Percentiles rank a stretch among this genome's conserved stretches.
Conservation (phyloP, 1,284 basidiomycete species). For the Prillingera fragicola region DNA sequence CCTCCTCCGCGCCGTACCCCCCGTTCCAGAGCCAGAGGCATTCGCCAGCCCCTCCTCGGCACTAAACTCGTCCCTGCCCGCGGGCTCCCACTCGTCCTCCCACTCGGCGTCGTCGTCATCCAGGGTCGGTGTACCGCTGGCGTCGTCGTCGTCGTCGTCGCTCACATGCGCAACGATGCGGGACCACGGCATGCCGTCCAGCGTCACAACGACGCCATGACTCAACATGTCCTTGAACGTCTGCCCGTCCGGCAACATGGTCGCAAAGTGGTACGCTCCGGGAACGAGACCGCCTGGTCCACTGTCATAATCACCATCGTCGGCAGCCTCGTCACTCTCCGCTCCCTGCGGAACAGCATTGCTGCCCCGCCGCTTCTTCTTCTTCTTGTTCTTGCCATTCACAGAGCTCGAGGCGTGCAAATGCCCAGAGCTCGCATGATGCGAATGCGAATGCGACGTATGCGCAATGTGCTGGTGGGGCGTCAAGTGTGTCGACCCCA, state of each 20-base stretch:
- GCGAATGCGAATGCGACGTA: slow-evolving; percentile 3
- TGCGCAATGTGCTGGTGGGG: slow-evolving; percentile 20
- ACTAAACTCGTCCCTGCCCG: background rate
- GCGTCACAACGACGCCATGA: slow-evolving; percentile 45
- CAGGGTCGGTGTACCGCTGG: no score
- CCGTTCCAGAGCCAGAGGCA: background rate
- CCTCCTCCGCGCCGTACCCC: slow-evolving; percentile 11
- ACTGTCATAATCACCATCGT: slow-evolving; percentile 24
- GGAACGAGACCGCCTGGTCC: slow-evolving; percentile 9
- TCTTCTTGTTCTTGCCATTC: slow-evolving; percentile 15
- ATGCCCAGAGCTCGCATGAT: background rate
- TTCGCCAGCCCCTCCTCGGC: slow-evolving; percentile 11
- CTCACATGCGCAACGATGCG: slow-evolving; percentile 47
- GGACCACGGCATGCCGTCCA: slow-evolving; percentile 47
- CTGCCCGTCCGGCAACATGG: slow-evolving; percentile 14
- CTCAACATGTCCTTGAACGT: slow-evolving; percentile 46
- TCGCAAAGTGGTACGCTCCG: slow-evolving; percentile 10
- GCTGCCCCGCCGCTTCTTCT: slow-evolving; percentile 12
- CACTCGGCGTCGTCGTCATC: slow-evolving; percentile 19
- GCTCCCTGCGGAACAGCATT: slow-evolving; percentile 1
- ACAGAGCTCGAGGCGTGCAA: background rate
- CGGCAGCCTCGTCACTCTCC: slow-evolving; percentile 36
- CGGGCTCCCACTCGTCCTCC: slow-evolving; percentile 17
- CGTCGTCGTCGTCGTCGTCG: slow-evolving; percentile 33
- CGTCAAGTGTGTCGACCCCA: background rate